Evolutionary conservation across 805 yeast genomes (phyloP), one percentile per base, ranked within the genome.

Genomic region (Cyberlindnera mississippiensis): DNA sequence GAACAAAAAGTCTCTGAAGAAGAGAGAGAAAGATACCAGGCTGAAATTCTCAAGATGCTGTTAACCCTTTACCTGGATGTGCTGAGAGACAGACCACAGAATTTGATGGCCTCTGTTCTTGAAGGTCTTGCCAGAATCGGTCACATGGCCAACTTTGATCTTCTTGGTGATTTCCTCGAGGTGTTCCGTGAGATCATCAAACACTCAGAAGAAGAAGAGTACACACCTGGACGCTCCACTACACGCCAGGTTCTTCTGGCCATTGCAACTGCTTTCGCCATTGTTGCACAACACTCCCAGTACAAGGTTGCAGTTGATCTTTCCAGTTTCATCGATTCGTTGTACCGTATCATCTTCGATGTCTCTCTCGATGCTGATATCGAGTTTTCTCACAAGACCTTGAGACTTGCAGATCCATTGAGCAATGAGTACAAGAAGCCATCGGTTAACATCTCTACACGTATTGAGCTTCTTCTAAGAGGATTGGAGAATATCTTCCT

Each of bases 101-200:
- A 76, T 15, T 67, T 93, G 40, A 80, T 88, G 71, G 96, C 95
- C 7, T 73, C 91, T 0, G 95, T 91, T 0, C 69, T 93, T 41
- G 98, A 93, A 66, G 98, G 98, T 3, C 66, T 93, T 42, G 85
- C 97, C 1, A 78, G 79, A 57, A 89, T 82, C 59, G 96, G 98
- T 2, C 93, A 84, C 55, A 81, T 90, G 80, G 89, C 95, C 18
- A 93, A 93, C 59, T 79, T 91, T 43, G 98, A 93, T 51, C 69
- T 93, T 34, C 73, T 93, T 52, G 98, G 98, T 19, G 99, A 93
- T 60, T 80, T 93, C 63, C 69, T 93, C 38, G 95, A 84, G 59
- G 96, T 90, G 7, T 72, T 93, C 61, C 73, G 90, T 51, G 98
- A 93, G 62, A 75, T 90, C 18, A 77, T 88, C 60, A 54, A 56